Evolutionary conservation across 1,284 basidiomycete species (phyloP).

Genomic region (Mycena citricolor): DNA sequence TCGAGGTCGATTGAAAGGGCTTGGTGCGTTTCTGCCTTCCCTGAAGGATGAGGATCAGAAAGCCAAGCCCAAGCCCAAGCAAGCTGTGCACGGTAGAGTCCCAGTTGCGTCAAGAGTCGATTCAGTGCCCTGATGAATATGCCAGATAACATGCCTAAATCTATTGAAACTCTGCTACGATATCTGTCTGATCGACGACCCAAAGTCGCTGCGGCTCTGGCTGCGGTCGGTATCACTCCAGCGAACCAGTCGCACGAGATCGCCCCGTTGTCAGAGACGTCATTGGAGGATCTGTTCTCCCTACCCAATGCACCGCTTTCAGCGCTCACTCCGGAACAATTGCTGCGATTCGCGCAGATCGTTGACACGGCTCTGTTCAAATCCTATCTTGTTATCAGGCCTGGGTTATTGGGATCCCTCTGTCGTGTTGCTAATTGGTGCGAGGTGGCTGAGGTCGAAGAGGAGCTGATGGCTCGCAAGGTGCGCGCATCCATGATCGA

Average conservation of each 20-base stretch:
- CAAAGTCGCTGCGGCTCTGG: constrained; percentile 77
- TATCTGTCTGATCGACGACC: constrained; percentile 86
- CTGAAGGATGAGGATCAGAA: constrained; percentile 66
- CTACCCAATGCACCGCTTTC: constrained; percentile 71
- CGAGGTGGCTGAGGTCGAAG: constrained; percentile 93
- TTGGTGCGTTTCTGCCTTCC: constrained; percentile 51
- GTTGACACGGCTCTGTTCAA: constrained; percentile 97
- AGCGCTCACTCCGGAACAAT: constrained; percentile 73
- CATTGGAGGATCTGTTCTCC: constrained; percentile 71
- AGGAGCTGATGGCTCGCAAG: constrained; percentile 78
- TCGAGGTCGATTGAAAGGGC: constrained; percentile 49
- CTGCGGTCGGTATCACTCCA: constrained; percentile 67
- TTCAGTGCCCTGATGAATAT: not conserved
- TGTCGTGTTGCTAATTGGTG: constrained; percentile 97
- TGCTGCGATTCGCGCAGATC: constrained; percentile 87
- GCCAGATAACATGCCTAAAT: constrained; percentile 59
- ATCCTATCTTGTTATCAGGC: constrained; percentile 83
- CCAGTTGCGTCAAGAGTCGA: not conserved
- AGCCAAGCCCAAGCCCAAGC: constrained; percentile 31
- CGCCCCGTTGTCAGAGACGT: constrained; percentile 63
- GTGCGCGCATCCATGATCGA: constrained; percentile 53
- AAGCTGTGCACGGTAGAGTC: constrained; percentile 31
- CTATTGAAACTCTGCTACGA: constrained; percentile 67
- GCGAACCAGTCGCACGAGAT: constrained; percentile 63
- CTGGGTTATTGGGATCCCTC: constrained; percentile 81